These are phyloP conservation scores for Candida takata DNA, from an alignment of 805 yeast species.

Conservation along the genomic window DNA sequence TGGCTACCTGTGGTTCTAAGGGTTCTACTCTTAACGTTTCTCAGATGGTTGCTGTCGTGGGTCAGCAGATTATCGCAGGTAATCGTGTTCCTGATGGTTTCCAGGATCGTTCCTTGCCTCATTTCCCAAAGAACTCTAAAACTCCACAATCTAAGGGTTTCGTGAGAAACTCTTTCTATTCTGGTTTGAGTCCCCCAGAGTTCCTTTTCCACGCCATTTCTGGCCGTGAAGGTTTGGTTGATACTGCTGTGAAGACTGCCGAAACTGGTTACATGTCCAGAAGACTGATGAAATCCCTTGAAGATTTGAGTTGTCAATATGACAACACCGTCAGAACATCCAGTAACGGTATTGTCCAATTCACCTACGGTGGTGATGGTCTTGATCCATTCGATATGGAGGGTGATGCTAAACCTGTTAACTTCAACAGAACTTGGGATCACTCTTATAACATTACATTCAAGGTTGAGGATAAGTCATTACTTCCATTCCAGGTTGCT, in stretches of 20 bases:
- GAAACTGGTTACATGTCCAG: constrained; percentile 99
- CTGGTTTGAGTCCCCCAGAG: constrained; percentile 95
- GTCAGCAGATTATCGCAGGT: constrained; percentile 98
- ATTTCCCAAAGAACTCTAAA: constrained; percentile 90
- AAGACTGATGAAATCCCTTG: constrained; percentile 94
- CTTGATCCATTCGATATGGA: constrained; percentile 98
- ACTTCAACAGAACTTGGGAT: constrained; percentile 90
- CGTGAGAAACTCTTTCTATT: constrained; percentile 89
- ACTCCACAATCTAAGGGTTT: constrained; percentile 98
- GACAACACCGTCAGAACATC: constrained; percentile 95
- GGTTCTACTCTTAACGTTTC: constrained; percentile 97
- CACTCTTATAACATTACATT: constrained; percentile 77
- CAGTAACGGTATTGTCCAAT: constrained; percentile 93
- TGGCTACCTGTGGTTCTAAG: constrained; percentile 99
- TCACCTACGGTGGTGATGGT: constrained; percentile 98
- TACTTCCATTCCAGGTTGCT: constrained; percentile 65
- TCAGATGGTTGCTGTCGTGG: constrained; percentile 99
- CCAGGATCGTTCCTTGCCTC: constrained; percentile 97
- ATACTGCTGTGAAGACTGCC: constrained; percentile 98
- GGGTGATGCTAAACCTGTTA: constrained; percentile 96
- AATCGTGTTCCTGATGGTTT: constrained; percentile 99
- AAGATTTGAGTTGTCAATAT: constrained; percentile 88
- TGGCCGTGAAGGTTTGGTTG: constrained; percentile 99
- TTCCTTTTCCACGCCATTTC: constrained; percentile 97
- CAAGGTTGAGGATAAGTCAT: constrained; percentile 42